Percentiles rank a stretch among this genome's conserved stretches.
phyloP scores from a whole-genome alignment of 257 asterid species.

The Rauvolfia tetraphylla region DNA sequence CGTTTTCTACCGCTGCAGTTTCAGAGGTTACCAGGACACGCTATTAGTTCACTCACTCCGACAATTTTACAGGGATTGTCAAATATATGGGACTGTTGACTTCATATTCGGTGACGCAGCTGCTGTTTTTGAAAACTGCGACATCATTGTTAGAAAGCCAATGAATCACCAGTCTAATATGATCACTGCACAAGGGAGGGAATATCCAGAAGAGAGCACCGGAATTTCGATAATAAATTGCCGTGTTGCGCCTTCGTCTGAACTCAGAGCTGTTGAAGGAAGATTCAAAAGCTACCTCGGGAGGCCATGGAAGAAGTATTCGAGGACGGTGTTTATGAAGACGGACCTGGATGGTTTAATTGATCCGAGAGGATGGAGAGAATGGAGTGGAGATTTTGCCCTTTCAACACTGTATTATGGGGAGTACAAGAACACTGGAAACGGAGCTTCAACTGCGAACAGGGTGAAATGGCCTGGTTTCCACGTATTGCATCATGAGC shows the following conservation, averaged over 20 bases:
- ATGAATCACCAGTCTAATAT: constrained; percentile 51
- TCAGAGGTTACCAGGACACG: constrained; percentile 72
- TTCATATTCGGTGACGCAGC: constrained; percentile 69
- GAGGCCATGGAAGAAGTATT: constrained; percentile 63
- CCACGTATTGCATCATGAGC: constrained; percentile 35
- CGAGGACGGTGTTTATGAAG: constrained; percentile 50
- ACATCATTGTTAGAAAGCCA: constrained; percentile 47
- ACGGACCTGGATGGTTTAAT: constrained; percentile 55
- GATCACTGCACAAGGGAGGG: constrained; percentile 67
- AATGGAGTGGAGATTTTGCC: constrained; percentile 56
- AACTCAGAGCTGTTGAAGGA: constrained; percentile 27
- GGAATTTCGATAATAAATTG: constrained; percentile 53
- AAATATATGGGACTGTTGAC: constrained; percentile 56
- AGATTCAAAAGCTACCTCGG: constrained; percentile 49
- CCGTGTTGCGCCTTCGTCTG: constrained; percentile 40
- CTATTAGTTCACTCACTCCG: constrained; percentile 51
- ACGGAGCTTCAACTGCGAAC: constrained; percentile 43
- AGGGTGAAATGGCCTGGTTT: constrained; percentile 71
- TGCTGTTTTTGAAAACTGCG: constrained; percentile 54
- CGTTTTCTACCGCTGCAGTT: constrained; percentile 55
- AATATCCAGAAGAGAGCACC: constrained; percentile 43
- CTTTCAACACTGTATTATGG: constrained; percentile 61
- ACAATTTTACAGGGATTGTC: constrained; percentile 72
- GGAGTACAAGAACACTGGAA: constrained; percentile 56
- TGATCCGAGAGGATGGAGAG: constrained; percentile 52